These are phyloP conservation scores for Chlorella sp. DNA, from an alignment of 139 green algal species.

Conservation along the genomic window DNA sequence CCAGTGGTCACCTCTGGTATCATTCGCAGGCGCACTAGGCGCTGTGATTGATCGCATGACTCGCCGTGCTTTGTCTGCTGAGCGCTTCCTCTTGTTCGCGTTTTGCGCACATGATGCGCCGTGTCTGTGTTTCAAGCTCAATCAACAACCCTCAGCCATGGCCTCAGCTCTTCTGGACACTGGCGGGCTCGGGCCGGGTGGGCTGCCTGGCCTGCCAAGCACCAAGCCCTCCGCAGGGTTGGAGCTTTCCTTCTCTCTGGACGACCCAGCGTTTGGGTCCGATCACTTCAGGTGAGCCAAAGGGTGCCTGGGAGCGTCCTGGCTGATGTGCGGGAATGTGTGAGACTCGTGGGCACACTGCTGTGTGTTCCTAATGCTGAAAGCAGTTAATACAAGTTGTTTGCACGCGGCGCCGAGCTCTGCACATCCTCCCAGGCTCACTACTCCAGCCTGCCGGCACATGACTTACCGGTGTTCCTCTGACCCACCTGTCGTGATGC, in stretches of 20 bases:
- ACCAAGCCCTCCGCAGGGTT: background rate
- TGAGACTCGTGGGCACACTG: background rate
- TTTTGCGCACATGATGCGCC: too few species aligned
- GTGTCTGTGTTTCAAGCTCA: too few species aligned
- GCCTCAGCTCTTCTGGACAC: too few species aligned
- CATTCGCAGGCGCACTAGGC: too few species aligned
- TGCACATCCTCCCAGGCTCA: background rate
- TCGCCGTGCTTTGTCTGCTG: too few species aligned
- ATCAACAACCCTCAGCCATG: too few species aligned
- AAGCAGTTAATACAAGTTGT: background rate
- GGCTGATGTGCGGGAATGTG: background rate
- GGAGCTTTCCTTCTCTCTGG: conserved; percentile 36
- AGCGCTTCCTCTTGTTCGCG: too few species aligned
- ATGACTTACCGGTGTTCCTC: background rate
- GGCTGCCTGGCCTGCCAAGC: too few species aligned
- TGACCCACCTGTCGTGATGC: background rate
- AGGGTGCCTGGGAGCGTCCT: background rate
- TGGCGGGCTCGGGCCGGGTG: too few species aligned
- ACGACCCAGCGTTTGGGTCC: conserved; percentile 33
- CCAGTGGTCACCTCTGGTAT: too few species aligned
- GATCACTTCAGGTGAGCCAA: conserved; percentile 48
- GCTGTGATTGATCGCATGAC: too few species aligned
- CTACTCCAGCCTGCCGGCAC: background rate
- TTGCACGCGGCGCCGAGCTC: background rate
- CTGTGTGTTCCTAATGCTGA: background rate